These are phyloP conservation scores for Salix suchowensis DNA, from an alignment of 345 rosid genomes.

Conservation along the genomic window DNA sequence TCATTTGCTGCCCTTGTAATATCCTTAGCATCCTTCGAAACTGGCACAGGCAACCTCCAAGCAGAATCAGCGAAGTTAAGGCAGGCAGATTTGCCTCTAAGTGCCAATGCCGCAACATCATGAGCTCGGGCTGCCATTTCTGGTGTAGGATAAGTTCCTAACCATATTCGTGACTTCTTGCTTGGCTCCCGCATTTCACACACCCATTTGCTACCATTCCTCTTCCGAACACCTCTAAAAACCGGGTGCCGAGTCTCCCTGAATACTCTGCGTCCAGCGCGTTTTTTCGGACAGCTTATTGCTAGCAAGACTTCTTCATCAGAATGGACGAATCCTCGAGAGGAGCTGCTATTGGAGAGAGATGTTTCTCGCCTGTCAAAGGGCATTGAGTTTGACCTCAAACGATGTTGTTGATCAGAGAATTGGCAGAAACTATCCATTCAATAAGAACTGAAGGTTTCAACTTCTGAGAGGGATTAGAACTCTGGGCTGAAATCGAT, in stretches of 20 bases:
- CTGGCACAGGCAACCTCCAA: slow-evolving; percentile 55
- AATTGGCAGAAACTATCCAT: slow-evolving; percentile 12
- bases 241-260: slow-evolving; percentile 76
- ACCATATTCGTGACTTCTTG: slow-evolving; percentile 61
- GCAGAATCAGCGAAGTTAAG: slow-evolving; percentile 68
- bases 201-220: slow-evolving; percentile 68
- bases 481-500: neutral
- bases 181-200: slow-evolving; percentile 63
- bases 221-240: slow-evolving; percentile 53
- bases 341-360: slow-evolving; percentile 13
- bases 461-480: neutral
- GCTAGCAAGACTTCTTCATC: slow-evolving; percentile 17
- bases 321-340: slow-evolving; percentile 2
- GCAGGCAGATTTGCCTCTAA: slow-evolving; percentile 62
- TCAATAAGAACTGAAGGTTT: neutral
- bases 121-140: slow-evolving; percentile 86
- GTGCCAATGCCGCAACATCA: slow-evolving; percentile 65
- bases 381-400: neutral
- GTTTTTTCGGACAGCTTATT: slow-evolving; percentile 14
- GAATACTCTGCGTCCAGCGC: slow-evolving; percentile 44
- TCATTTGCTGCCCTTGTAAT: slow-evolving; percentile 44
- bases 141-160: slow-evolving; percentile 66
- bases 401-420: neutral
- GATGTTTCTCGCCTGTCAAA: slow-evolving; percentile 12
- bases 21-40: slow-evolving; percentile 36